Evolutionary conservation across 2,329 filamentous ascomycete genomes (phyloP).

Genomic region (Colletotrichum tamarilloi): DNA sequence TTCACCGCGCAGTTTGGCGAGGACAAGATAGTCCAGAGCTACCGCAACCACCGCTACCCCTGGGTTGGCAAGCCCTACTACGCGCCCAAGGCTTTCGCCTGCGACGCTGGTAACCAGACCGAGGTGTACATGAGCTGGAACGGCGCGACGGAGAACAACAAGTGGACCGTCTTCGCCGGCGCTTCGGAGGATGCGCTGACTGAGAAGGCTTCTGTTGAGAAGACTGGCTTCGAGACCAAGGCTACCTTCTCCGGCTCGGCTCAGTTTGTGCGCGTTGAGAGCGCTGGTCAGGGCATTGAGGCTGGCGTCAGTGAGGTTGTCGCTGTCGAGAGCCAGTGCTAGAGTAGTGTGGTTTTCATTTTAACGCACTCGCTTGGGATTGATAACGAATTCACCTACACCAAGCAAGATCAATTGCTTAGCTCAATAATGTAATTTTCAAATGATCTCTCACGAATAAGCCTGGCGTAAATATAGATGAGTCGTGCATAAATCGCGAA

Average conservation of each 20-base stretch:
- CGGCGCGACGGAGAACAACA: conserved; percentile 45
- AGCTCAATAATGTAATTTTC: not conserved
- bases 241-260: not conserved
- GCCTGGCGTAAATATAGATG: not conserved
- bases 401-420: not conserved
- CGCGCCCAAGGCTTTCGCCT: conserved; percentile 17
- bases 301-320: conserved; percentile 15
- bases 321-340: conserved; percentile 8
- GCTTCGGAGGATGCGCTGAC: not conserved
- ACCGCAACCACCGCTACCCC: conserved; percentile 64
- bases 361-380: not conserved
- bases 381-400: not conserved
- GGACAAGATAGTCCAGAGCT: conserved; percentile 58
- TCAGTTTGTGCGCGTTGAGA: conserved; percentile 10
- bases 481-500: not conserved
- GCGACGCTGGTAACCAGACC: conserved; percentile 13
- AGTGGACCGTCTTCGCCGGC: conserved; percentile 42
- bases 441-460: not conserved
- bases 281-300: conserved; percentile 7
- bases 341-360: not conserved
- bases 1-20: conserved; percentile 62
- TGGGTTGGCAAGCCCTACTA: conserved; percentile 61
- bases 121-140: conserved; percentile 51
- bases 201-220: conserved; percentile 8
- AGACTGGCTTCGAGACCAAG: conserved; percentile 24